Evolutionary conservation across 1,139 yeast genomes (phyloP).

Genomic region (Suhomyces chickasaworum): DNA sequence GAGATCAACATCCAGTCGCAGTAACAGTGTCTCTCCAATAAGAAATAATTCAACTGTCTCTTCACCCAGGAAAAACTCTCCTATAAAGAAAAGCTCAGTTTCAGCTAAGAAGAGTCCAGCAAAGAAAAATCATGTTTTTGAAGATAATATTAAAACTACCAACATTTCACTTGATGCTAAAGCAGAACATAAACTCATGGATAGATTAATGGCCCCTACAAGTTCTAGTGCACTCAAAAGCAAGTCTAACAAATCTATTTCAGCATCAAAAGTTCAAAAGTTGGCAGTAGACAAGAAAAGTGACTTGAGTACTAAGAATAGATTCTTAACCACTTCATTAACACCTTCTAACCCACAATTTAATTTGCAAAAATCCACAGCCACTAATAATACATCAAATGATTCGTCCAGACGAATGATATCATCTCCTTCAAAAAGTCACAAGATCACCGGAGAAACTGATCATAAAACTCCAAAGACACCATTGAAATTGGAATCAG

Average conservation of each 20-base stretch:
- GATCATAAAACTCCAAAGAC: slow-evolving; percentile 17
- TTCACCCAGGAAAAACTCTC: slow-evolving; percentile 8
- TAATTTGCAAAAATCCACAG: slow-evolving; percentile 17
- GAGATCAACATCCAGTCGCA: slow-evolving; percentile 12
- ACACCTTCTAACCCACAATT: slow-evolving; percentile 29
- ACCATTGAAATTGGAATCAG: slow-evolving; percentile 20
- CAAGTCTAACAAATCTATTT: slow-evolving; percentile 15
- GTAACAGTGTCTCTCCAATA: slow-evolving; percentile 12
- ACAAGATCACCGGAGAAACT: slow-evolving; percentile 13
- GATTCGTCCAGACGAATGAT: slow-evolving; percentile 8
- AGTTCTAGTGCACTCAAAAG: slow-evolving; percentile 34
- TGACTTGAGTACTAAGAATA: slow-evolving; percentile 25
- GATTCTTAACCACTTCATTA: slow-evolving; percentile 41
- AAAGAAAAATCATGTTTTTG: background rate
- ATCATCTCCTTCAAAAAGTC: slow-evolving; percentile 19
- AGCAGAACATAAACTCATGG: slow-evolving; percentile 17
- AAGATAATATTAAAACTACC: background rate
- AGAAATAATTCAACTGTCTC: slow-evolving; percentile 1
- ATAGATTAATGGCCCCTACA: slow-evolving; percentile 32
- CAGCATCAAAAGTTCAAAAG: slow-evolving; percentile 9
- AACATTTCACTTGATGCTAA: background rate
- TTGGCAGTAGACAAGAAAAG: slow-evolving; percentile 12
- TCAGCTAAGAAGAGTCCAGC: background rate
- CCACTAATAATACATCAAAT: background rate
- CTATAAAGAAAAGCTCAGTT: slow-evolving; percentile 4